phyloP scores from a whole-genome alignment of 2,329 filamentous ascomycete species.

The Aspergillus vadensis region DNA sequence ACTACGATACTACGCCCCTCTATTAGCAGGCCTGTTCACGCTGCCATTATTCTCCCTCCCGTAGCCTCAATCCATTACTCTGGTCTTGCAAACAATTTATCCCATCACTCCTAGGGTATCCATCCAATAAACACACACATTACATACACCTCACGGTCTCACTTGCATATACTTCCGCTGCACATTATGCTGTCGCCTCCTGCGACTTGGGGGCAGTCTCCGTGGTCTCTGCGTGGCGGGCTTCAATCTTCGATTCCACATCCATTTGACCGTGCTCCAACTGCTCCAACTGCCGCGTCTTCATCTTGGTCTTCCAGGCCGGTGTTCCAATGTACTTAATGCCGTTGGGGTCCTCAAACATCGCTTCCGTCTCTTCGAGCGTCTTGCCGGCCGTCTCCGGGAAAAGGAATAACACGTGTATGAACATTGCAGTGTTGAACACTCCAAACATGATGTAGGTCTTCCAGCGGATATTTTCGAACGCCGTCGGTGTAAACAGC shows the following conservation, averaged over 20 bases:
- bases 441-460: conserved; percentile 72
- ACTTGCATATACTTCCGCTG: not conserved
- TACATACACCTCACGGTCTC: not conserved
- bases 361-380: conserved; percentile 73
- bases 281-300: conserved; percentile 20
- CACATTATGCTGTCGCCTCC: not conserved
- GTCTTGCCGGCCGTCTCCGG: conserved; percentile 72
- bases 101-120: not conserved
- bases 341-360: conserved; percentile 56
- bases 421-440: conserved; percentile 65
- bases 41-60: no score
- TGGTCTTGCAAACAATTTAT: not conserved
- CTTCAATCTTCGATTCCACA: not conserved
- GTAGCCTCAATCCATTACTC: not conserved
- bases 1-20: no score
- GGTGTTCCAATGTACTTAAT: conserved; percentile 31
- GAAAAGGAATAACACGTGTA: conserved; percentile 66
- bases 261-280: conserved; percentile 4
- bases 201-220: not conserved
- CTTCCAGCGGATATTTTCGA: conserved; percentile 54
- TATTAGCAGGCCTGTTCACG: no score
- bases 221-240: not conserved
- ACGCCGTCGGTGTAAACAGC: conserved; percentile 54
- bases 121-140: not conserved
- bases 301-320: conserved; percentile 44